Evolutionary conservation across 306 rosid species (phyloP).

Genomic region (Vicia faba): DNA sequence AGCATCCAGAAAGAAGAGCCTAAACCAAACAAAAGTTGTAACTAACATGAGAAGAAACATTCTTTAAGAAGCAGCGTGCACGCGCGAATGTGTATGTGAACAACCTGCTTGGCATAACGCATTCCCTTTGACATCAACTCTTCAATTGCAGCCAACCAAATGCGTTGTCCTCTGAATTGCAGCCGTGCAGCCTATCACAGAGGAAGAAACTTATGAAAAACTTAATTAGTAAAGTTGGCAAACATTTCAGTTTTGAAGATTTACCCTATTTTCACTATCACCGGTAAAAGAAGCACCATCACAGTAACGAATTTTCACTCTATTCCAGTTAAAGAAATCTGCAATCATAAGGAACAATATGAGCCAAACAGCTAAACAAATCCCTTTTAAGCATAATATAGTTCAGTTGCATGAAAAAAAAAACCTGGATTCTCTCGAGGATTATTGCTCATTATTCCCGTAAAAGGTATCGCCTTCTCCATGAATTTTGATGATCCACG

Average conservation of each 20-base stretch:
- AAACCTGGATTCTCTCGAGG: slow-evolving; percentile 85
- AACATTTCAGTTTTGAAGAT: slow-evolving; percentile 11
- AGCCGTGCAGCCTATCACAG: slow-evolving; percentile 53
- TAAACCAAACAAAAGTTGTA: slow-evolving; percentile 41
- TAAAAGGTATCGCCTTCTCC: slow-evolving; percentile 75
- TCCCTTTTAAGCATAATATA: slow-evolving; percentile 13
- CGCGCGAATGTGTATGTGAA: neutral
- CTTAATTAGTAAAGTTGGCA: neutral
- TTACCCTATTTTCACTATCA: slow-evolving; percentile 72
- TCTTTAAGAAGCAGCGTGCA: neutral
- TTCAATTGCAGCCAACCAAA: slow-evolving; percentile 84
- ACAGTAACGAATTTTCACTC: slow-evolving; percentile 90
- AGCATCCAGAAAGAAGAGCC: slow-evolving; percentile 99
- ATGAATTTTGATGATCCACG: slow-evolving; percentile 77
- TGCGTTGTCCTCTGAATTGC: slow-evolving; percentile 91
- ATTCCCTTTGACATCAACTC: slow-evolving; percentile 87
- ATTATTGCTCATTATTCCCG: slow-evolving; percentile 75
- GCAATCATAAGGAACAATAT: slow-evolving; percentile 39
- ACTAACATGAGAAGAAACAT: slow-evolving; percentile 25
- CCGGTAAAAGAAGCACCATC: slow-evolving; percentile 95
- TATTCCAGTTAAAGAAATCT: slow-evolving; percentile 95
- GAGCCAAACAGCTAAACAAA: slow-evolving; percentile 19
- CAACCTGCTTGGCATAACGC: slow-evolving; percentile 79
- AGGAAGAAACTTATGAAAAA: neutral
- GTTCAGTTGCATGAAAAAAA: slow-evolving; percentile 11